A percentile compares a stretch with the other conserved stretches of the same genome.
These are phyloP conservation scores for Lagenidium sp. DNA, from an alignment of 352 stramenopile genomes.

Conservation along the genomic window DNA sequence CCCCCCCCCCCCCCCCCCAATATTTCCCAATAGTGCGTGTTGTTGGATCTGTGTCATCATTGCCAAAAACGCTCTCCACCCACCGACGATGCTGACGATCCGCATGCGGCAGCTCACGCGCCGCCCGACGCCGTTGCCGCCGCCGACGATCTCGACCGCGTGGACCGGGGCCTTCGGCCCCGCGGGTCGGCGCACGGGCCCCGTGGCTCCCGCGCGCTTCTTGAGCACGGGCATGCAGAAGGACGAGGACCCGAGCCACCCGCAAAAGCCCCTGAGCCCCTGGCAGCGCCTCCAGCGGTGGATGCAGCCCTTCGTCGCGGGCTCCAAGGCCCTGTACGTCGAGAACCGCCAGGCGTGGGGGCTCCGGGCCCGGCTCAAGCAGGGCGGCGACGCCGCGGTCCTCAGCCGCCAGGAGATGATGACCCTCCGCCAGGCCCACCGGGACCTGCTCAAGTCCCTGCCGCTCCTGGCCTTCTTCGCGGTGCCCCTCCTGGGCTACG, in stretches of 20 bases:
- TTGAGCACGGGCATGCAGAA: slow-evolving; percentile 12
- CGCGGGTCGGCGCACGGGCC: no score
- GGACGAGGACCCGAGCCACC: background rate
- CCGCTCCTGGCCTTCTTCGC: slow-evolving; percentile 67
- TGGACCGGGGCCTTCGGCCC: no score
- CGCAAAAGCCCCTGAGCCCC: slow-evolving; percentile 33
- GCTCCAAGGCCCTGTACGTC: slow-evolving; percentile 53
- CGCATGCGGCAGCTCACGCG: no score
- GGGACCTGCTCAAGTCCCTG: slow-evolving; percentile 79
- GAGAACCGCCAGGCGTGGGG: slow-evolving; percentile 78
- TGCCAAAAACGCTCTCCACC: no score
- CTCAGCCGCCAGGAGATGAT: slow-evolving; percentile 72
- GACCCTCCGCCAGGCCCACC: slow-evolving; percentile 68
- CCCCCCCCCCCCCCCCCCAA: no score
- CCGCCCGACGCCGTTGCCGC: no score
- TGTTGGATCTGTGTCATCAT: no score
- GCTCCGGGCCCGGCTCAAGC: slow-evolving; percentile 48
- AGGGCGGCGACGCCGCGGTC: slow-evolving; percentile 6
- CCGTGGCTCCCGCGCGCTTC: no score
- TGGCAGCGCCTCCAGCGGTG: slow-evolving; percentile 80
- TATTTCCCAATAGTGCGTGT: no score
- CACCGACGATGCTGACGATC: no score
- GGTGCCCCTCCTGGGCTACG: slow-evolving; percentile 62
- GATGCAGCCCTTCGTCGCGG: slow-evolving; percentile 70
- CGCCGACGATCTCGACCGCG: no score